Percentiles rank a stretch among this genome's conserved stretches.
phyloP scores from a whole-genome alignment of 2,329 filamentous ascomycete species.

The Talaromyces pinophilus region DNA sequence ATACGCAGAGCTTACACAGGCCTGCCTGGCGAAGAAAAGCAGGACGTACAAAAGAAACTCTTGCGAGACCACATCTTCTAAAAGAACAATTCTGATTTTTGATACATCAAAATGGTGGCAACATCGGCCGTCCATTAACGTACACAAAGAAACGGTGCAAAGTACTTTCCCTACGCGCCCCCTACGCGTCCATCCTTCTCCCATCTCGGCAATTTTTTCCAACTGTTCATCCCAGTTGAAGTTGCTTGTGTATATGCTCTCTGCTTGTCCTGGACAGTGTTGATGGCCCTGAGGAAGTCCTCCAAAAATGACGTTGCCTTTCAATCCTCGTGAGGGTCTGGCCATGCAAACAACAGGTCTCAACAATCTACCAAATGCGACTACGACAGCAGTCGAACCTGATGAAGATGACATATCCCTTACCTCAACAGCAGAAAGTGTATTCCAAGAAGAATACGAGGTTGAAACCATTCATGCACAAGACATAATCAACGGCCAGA shows the following conservation, averaged over 20 bases:
- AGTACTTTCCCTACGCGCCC: background rate
- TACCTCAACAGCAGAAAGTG: constrained; percentile 53
- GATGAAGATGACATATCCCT: constrained; percentile 59
- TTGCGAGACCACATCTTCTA: background rate
- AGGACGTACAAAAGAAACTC: background rate
- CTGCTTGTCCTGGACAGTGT: background rate
- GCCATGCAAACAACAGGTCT: background rate
- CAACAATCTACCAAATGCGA: background rate
- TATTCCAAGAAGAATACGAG: constrained; percentile 53
- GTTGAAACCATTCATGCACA: constrained; percentile 38
- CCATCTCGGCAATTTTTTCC: background rate
- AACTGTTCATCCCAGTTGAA: background rate
- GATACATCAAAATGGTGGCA: background rate
- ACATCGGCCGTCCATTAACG: background rate
- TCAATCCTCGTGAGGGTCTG: background rate
- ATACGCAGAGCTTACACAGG: background rate
- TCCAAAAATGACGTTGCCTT: background rate
- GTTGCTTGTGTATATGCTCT: background rate
- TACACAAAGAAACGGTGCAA: background rate
- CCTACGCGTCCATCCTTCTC: background rate
- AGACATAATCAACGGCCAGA: constrained; percentile 29
- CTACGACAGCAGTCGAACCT: constrained; percentile 22
- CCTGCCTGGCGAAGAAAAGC: background rate
- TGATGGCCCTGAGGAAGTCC: background rate
- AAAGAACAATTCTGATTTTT: background rate